Conservation (phyloP, 2,329 filamentous ascomycete species). For the Aspergillus floridensis region DNA sequence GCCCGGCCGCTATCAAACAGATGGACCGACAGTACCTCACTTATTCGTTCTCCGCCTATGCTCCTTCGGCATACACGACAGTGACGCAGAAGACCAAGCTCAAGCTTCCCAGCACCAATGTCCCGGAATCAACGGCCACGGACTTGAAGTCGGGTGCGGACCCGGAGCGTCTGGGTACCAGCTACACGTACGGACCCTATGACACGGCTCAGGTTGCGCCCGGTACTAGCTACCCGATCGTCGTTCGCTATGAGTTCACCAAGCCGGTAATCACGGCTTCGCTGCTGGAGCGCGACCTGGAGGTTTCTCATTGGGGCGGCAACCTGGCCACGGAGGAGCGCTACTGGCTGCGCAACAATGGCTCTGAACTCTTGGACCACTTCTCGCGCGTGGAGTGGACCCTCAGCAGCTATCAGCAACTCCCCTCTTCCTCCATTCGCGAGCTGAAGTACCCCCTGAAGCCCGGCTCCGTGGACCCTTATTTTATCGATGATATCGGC, state of each 20-base stretch:
- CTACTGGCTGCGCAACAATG: conserved; percentile 83
- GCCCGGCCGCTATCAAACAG: conserved; percentile 81
- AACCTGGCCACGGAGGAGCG: conserved; percentile 94
- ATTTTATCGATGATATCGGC: conserved; percentile 94
- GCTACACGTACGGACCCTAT: conserved; percentile 88
- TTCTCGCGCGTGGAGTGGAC: conserved; percentile 79
- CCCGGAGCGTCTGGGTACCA: conserved; percentile 79
- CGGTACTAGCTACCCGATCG: conserved; percentile 68
- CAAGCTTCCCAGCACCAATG: conserved; percentile 74
- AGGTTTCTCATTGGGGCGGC: conserved; percentile 97
- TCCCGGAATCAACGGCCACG: conserved; percentile 79
- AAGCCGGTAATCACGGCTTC: conserved; percentile 81
- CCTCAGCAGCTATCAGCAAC: conserved; percentile 70
- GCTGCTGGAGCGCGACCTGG: conserved; percentile 81
- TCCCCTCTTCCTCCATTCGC: conserved; percentile 73
- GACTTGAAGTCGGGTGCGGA: conserved; percentile 60
- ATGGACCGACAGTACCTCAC: conserved; percentile 80
- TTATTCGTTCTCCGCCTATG: conserved; percentile 83
- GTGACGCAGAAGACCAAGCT: conserved; percentile 96
- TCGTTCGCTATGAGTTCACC: conserved; percentile 90
- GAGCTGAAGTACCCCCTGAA: conserved; percentile 77
- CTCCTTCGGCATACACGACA: conserved; percentile 77
- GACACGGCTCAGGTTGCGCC: conserved; percentile 67
- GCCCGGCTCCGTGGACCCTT: conserved; percentile 77
- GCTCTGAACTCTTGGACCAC: conserved; percentile 69